Base-by-base conservation (phyloP, 2,329 filamentous ascomycete genomes). In the Monilinia fructicola region DNA sequence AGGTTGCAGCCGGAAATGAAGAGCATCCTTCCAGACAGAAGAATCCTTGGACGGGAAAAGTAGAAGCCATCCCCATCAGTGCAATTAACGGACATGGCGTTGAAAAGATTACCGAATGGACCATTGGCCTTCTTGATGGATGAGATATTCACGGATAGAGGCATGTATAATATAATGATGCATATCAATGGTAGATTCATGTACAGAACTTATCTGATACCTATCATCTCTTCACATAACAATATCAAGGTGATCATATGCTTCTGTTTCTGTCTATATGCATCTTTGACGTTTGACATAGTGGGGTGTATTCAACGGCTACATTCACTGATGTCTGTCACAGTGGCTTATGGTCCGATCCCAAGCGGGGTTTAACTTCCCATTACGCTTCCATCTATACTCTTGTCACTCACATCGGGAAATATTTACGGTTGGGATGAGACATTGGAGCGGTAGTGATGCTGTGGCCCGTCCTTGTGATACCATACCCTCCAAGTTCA, bases 71-170 rank as follows among this genome's bases (percentile, higher is more conserved):
- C 68, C 95, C 95, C 0, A 88, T 98, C 58, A 96, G 93, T 76
- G 95, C 94, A 58, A 96, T 97, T 69, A 86, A 89, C 67, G 91
- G 90, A 6, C 88, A 97, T 76, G 93, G 94, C 3, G 88, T 96
- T 11, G 87, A 92, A 64, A 81, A 84, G 54, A 87, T 95, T 66
- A 84, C 91, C 26, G 87, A 91, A 72, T 87, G 90, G 81, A 90
- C 88, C 2, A 84, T 93, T 60, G 86, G 86, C 21, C 76, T 94
- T 66, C 78, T 94, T 66, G 70, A 74, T 65, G 71, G 40, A 58
- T 65, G 44, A 65, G 23, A 58, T 21, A 10, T 38, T 42, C 42
- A 50, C 58, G 63, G 54, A 35, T 65, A 50, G 31, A 58, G 54
- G 40, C 63, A 65, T 59, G 31, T 65, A 65, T 59, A 46, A 63